Base-by-base conservation (phyloP, 2,329 filamentous ascomycete genomes). In the Arthrocladium fulminans region DNA sequence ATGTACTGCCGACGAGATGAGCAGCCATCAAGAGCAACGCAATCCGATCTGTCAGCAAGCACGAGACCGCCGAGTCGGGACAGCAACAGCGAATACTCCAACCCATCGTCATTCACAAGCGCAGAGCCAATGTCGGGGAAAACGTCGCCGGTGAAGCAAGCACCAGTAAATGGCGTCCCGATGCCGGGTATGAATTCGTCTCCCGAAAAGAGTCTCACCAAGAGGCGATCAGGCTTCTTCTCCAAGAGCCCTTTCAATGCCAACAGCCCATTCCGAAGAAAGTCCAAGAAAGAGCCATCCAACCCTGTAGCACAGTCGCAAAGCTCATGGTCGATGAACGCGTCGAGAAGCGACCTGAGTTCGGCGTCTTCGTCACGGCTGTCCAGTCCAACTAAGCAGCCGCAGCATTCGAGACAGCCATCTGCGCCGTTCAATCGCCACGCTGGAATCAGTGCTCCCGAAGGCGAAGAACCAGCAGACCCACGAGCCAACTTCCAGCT, bases 401-500 rank as follows among this genome's bases (percentile, higher is more conserved):
- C 67, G 47, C n/a, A 13, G 5, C 34, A 47, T 25, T 49, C 59
- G 47, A 57, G 57, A 57, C 60, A 54, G 39, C 53, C 55, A 40
- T 51, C 57, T 32, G 59, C 60, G 37, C 59, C 59, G 46, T 60
- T 54, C 64, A 67, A 62, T 69, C 64, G 51, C 61, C 67, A 62
- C 69, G 63, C 49, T 27, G 51, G 25, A 17, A 45, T 42, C 22
- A 55, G 49, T 29, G 52, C 50, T 15, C 49, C 50, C 9, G 73
- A 71, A 46, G 94, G 88, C 59, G 88, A 87, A 2, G 87, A 94
- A 46, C 85, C 86, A 1, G 89, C 92, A 30, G 92, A 96, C 61
- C 89, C 90, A 48, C 83, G 92, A 53, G 88, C 90, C 32, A 95
- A 85, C 63, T 82, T 97, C 59, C 90, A 94, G 52, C 75, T 98